Base-by-base conservation (phyloP, 345 rosid genomes). In the Lepidium sativum region DNA sequence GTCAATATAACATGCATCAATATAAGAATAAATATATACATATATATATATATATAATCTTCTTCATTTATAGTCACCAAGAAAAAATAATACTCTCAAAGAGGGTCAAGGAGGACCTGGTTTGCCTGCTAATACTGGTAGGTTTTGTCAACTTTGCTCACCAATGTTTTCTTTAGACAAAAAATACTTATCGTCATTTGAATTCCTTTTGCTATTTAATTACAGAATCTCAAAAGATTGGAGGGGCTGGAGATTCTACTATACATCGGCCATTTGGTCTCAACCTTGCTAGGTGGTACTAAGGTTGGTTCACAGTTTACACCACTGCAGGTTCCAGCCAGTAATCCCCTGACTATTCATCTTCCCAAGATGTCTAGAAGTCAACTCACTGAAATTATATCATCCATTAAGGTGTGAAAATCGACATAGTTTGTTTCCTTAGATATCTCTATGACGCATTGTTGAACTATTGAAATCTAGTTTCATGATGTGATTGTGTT, bases 41-140 rank as follows among this genome's bases (percentile, higher is more conserved):
- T n/a, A n/a, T n/a, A n/a, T n/a, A n/a, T n/a, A n/a, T n/a, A n/a
- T n/a, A n/a, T n/a, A n/a, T n/a, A n/a, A n/a, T n/a, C n/a, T n/a
- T n/a, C n/a, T n/a, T n/a, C n/a, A n/a, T n/a, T n/a, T n/a, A n/a
- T n/a, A n/a, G n/a, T n/a, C n/a, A n/a, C n/a, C n/a, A n/a, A n/a
- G n/a, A n/a, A n/a, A n/a, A n/a, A n/a, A n/a, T n/a, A n/a, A n/a
- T n/a, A n/a, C n/a, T n/a, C n/a, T n/a, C n/a, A n/a, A n/a, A n/a
- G n/a, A 94, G 99, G 95, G 99, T 25, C 95, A 86, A 72, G 94
- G 91, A 71, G 97, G 94, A 69, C 87, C 94, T 77, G 91, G 88
- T 77, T 51, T 83, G 55, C 73, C 83, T 41, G 50, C 83, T 76
- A 73, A 73, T 80, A 21, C 63, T 55, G 86, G 91, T 89, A 71